A percentile compares a stretch with the other conserved stretches of the same genome.
These are phyloP conservation scores for Microdochium nivale DNA, from an alignment of 2,329 filamentous ascomycete species.

Conservation along the genomic window DNA sequence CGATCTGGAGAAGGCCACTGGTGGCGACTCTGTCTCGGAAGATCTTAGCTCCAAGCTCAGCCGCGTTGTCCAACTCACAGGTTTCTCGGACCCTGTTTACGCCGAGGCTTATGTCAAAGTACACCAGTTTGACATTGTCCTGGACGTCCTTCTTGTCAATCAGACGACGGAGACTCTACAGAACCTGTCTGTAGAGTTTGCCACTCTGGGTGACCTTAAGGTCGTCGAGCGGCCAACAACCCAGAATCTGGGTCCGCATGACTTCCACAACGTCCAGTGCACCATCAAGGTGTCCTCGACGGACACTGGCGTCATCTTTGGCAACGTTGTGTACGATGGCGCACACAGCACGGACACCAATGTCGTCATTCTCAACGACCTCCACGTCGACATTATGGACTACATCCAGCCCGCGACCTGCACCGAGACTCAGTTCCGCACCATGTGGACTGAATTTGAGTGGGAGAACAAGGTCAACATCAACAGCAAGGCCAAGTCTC, in stretches of 20 bases:
- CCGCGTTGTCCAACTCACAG: constrained; percentile 92
- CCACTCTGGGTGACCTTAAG: constrained; percentile 95
- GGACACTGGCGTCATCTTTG: constrained; percentile 97
- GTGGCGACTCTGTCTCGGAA: constrained; percentile 74
- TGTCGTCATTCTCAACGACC: constrained; percentile 94
- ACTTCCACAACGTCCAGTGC: constrained; percentile 97
- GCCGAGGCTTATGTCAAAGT: constrained; percentile 99
- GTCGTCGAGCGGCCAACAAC: constrained; percentile 95
- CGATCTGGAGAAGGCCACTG: constrained; percentile 89
- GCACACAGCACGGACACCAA: constrained; percentile 87
- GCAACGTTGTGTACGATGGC: constrained; percentile 96
- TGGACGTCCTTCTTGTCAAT: constrained; percentile 94
- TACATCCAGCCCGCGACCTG: constrained; percentile 97
- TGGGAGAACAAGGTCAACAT: constrained; percentile 99
- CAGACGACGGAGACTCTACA: constrained; percentile 95
- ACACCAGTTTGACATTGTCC: constrained; percentile 95
- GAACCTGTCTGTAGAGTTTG: constrained; percentile 95
- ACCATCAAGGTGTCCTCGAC: constrained; percentile 98
- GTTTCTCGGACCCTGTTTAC: constrained; percentile 96
- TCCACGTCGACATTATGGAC: constrained; percentile 99
- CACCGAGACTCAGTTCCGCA: constrained; percentile 95
- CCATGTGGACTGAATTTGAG: constrained; percentile 99
- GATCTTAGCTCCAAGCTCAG: constrained; percentile 90
- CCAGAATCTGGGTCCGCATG: constrained; percentile 88
- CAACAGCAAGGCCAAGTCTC: constrained; percentile 88